A percentile compares a stretch with the other conserved stretches of the same genome.
Conservation (phyloP, 1,139 yeast species). For the Fermentozyma sake region DNA sequence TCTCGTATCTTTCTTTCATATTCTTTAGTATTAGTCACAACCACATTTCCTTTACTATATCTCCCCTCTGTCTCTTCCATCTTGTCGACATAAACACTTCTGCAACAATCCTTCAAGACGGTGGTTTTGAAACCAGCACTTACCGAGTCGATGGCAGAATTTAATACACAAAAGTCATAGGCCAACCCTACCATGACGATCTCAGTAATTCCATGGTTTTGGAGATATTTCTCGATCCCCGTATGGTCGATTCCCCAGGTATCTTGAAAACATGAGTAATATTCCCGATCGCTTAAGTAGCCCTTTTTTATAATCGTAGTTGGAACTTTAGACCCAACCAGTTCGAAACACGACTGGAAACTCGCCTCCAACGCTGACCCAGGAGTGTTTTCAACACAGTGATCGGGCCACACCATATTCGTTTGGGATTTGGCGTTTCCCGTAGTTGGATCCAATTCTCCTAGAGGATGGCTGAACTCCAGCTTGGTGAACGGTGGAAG, state of each 20-base stretch:
- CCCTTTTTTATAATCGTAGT: slow-evolving; percentile 63
- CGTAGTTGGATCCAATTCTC: slow-evolving; percentile 21
- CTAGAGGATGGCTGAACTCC: slow-evolving; percentile 50
- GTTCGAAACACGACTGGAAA: slow-evolving; percentile 23
- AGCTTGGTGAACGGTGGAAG: slow-evolving; percentile 50
- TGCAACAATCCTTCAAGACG: slow-evolving; percentile 52
- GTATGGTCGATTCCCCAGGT: slow-evolving; percentile 72
- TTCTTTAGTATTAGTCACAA: slow-evolving; percentile 7
- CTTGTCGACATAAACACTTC: slow-evolving; percentile 32
- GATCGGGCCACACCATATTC: slow-evolving; percentile 84
- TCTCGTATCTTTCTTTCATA: too few species aligned
- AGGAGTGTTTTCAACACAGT: slow-evolving; percentile 66
- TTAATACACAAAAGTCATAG: slow-evolving; percentile 76
- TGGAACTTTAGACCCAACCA: slow-evolving; percentile 22
- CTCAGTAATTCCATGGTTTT: slow-evolving; percentile 43
- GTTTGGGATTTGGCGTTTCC: slow-evolving; percentile 17
- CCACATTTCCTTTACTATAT: slow-evolving; percentile 27
- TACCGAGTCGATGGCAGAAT: slow-evolving; percentile 69
- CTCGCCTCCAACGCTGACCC: slow-evolving; percentile 65
- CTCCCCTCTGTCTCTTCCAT: slow-evolving; percentile 21
- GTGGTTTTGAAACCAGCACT: slow-evolving; percentile 57
- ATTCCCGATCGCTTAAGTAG: slow-evolving; percentile 64
- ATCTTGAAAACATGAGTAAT: slow-evolving; percentile 86
- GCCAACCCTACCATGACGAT: slow-evolving; percentile 82
- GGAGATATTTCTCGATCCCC: slow-evolving; percentile 50